Conservation (phyloP, 345 rosid genomes). For the Cardamine resedifolia region DNA sequence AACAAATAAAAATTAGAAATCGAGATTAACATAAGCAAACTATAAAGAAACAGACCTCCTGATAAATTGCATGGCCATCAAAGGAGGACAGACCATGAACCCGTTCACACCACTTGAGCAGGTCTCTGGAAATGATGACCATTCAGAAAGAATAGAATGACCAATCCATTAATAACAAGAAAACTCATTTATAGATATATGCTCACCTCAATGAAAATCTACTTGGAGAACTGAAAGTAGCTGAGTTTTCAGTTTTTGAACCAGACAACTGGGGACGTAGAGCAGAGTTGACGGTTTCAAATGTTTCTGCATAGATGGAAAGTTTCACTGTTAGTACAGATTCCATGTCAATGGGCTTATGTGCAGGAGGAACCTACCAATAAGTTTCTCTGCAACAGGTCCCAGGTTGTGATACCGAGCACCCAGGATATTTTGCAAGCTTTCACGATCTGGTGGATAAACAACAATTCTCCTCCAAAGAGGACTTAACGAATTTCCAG, state of each 20-base stretch:
- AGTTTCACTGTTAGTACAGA: constrained; percentile 22
- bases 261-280: constrained; percentile 37
- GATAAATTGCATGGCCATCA: constrained; percentile 57
- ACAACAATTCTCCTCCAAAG: constrained; percentile 91
- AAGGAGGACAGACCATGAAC: constrained; percentile 53
- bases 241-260: constrained; percentile 40
- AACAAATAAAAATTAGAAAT: constrained; percentile 10
- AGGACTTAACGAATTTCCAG: constrained; percentile 60
- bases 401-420: constrained; percentile 70
- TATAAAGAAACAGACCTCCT: constrained; percentile 56
- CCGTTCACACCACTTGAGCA: constrained; percentile 93
- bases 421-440: constrained; percentile 58
- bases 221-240: constrained; percentile 41
- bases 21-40: background rate
- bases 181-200: constrained; percentile 7
- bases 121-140: constrained; percentile 62
- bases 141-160: constrained; percentile 34
- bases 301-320: constrained; percentile 61
- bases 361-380: constrained; percentile 54
- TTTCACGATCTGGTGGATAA: constrained; percentile 57
- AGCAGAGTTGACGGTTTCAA: constrained; percentile 50
- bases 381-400: constrained; percentile 56
- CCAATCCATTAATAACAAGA: constrained; percentile 2
- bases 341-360: constrained; percentile 9
- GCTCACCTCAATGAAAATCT: constrained; percentile 76